Evolutionary conservation across 1,284 basidiomycete species (phyloP).

Genomic region (Ustilago shanxiensis): DNA sequence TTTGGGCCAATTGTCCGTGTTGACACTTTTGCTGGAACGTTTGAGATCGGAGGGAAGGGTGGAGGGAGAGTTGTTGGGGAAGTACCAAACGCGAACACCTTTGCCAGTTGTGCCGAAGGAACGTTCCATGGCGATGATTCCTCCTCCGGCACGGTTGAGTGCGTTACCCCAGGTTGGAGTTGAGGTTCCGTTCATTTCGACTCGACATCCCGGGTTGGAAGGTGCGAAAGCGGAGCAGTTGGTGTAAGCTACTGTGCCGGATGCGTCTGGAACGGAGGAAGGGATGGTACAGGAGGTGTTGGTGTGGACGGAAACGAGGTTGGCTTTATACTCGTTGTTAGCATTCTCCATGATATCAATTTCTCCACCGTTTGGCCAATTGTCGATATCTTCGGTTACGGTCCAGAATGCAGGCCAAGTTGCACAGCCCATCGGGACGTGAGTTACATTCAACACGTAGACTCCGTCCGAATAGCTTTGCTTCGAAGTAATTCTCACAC

Average conservation of each 20-base stretch:
- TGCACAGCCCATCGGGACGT: conserved; percentile 64
- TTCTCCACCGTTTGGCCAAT: conserved; percentile 66
- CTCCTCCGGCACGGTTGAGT: conserved; percentile 63
- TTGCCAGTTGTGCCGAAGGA: conserved; percentile 59
- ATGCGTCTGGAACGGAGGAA: conserved; percentile 18
- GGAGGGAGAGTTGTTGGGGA: conserved; percentile 34
- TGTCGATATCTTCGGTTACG: conserved; percentile 51
- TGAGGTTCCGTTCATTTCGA: conserved; percentile 59
- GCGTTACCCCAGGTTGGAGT: conserved; percentile 56
- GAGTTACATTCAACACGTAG: conserved; percentile 64
- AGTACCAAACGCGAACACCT: conserved; percentile 67
- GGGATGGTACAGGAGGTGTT: conserved; percentile 49
- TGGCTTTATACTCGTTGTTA: conserved; percentile 60
- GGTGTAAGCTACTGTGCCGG: conserved; percentile 50
- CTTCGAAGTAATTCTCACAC: conserved; percentile 64
- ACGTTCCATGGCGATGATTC: conserved; percentile 66
- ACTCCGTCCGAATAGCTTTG: conserved; percentile 61
- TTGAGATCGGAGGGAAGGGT: conserved; percentile 54
- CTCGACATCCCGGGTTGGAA: conserved; percentile 58
- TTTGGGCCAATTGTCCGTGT: conserved; percentile 57
- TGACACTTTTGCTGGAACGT: conserved; percentile 35
- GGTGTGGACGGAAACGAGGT: conserved; percentile 62
- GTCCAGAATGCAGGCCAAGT: conserved; percentile 70
- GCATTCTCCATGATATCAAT: conserved; percentile 69
- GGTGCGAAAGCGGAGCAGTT: conserved; percentile 57